A percentile compares a stretch with the other conserved stretches of the same genome.
These are phyloP conservation scores for Trypanosoma caninum DNA, from an alignment of 208 protist genomes.

Conservation along the genomic window DNA sequence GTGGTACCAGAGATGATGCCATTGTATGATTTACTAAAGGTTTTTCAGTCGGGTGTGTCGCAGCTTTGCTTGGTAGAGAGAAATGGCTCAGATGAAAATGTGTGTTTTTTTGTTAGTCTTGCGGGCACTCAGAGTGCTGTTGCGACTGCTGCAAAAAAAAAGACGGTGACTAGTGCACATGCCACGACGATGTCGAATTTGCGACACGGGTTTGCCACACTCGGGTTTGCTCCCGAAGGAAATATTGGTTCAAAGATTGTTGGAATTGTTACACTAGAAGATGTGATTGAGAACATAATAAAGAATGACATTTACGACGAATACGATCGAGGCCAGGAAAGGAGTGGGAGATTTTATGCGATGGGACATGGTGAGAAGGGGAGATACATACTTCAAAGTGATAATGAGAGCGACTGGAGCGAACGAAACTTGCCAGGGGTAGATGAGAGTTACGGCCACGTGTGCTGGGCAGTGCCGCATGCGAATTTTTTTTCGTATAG, in stretches of 20 bases:
- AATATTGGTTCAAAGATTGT: conserved; percentile 1
- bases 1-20: conserved; percentile 37
- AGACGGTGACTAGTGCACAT: too few relatives aligned
- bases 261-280: conserved; percentile 78
- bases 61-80: conserved; percentile 65
- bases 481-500: conserved; percentile 81
- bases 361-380: not conserved
- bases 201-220: not conserved
- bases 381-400: not conserved
- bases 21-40: conserved; percentile 49
- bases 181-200: not conserved
- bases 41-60: conserved; percentile 49
- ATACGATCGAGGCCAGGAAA: conserved; percentile 24
- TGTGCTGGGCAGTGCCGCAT: conserved; percentile 23
- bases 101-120: not conserved
- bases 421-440: not conserved
- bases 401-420: not conserved
- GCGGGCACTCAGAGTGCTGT: not conserved
- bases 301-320: conserved; percentile 78
- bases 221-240: not conserved
- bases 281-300: conserved; percentile 76
- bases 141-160: not conserved
- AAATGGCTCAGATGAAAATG: not conserved
- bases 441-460: not conserved
- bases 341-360: conserved; percentile 12